Base-by-base conservation (phyloP, 345 rosid genomes). In the Pelargonium nanum region DNA sequence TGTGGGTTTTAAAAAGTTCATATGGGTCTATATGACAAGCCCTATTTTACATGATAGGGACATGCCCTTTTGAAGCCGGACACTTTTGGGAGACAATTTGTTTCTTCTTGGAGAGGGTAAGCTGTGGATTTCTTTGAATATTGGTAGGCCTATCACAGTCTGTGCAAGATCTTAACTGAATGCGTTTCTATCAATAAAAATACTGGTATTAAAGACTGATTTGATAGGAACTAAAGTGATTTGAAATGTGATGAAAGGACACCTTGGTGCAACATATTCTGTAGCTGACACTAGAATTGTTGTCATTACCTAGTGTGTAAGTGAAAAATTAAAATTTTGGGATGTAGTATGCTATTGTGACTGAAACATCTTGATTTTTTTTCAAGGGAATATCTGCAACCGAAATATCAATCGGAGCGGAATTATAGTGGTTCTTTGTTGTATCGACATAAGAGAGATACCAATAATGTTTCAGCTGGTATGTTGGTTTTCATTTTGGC, bases 371-470 rank as follows among this genome's bases (percentile, higher is more conserved):
- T n/a, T 74, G 34, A 40, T 6, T 40, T 40, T 12, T 40, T 40
- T 40, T 67, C 56, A 68, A 89, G 96, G 94, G 93, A 91, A 60
- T 25, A 81, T 68, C 72, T 60, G 60, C 89, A 72, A 64, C 81
- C 77, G 59, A 85, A 75, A 69, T 70, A 68, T 78, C 88, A 70
- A 57, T 58, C 77, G 28, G 96, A 86, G 55, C 82, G 84, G 61
- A 86, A 81, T 70, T 82, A 77, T 75, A 87, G 96, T 66, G 96
- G 97, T 68, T 76, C 92, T 55, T 59, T 88, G 75, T 73, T 69
- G 63, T 64, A 68, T 73, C 88, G 85, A 60, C 80, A 77, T 56
- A 89, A 74, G 70, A 85, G 83, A 70, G 97, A 93, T 22, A 51
- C 70, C 20, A 74, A 87, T 78, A 89, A 71, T 70, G 61, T 74